Evolutionary conservation across 768 basidiomycete genomes (phyloP).

Genomic region (Suillus americanus): DNA sequence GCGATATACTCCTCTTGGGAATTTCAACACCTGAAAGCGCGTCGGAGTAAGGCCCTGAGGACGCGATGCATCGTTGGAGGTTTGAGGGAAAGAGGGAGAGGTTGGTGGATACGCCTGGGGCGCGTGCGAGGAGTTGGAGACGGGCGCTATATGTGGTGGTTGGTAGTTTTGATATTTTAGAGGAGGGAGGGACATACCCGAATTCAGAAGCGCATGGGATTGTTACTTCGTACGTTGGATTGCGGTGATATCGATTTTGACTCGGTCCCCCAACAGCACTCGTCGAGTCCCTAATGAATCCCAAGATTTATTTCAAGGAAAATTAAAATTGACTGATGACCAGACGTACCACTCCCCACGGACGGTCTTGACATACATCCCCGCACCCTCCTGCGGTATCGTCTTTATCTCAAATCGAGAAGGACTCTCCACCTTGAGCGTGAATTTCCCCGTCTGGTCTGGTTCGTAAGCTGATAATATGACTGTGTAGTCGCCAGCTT

Average conservation of each 20-base stretch:
- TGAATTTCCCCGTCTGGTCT: conserved; percentile 62
- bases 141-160: conserved; percentile 53
- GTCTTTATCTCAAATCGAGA: conserved; percentile 57
- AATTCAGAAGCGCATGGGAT: conserved; percentile 53
- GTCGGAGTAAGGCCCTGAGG: conserved; percentile 83
- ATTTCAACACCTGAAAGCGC: conserved; percentile 70
- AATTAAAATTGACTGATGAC: neutral
- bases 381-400: conserved; percentile 86
- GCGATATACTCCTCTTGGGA: conserved; percentile 45
- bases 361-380: conserved; percentile 75
- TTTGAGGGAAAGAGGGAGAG: conserved; percentile 51
- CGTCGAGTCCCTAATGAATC: conserved; percentile 44
- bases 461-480: conserved; percentile 88
- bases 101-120: conserved; percentile 52
- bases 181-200: conserved; percentile 41
- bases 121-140: conserved; percentile 53
- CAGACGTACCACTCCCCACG: conserved; percentile 71
- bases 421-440: conserved; percentile 62
- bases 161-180: neutral
- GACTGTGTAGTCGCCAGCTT: conserved; percentile 73
- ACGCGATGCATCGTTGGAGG: conserved; percentile 47
- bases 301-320: neutral
- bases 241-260: conserved; percentile 59
- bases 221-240: conserved; percentile 68
- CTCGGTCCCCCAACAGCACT: conserved; percentile 72